phyloP scores from a whole-genome alignment of 2,329 filamentous ascomycete species.

The Sclerotinia nivalis region DNA sequence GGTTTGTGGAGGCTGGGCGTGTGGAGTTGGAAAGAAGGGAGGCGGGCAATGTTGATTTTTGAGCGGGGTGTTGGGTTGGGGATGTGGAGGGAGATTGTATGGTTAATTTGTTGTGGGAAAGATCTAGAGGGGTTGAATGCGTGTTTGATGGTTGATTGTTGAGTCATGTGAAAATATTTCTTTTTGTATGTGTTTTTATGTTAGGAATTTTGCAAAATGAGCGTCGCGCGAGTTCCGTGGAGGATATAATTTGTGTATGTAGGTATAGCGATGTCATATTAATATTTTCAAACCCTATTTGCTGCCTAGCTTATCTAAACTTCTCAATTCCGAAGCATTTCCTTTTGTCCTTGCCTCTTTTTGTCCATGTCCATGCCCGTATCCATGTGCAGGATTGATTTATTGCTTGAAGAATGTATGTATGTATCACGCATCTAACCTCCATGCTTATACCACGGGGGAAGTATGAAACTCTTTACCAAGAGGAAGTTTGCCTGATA shows the following conservation, averaged over 20 bases:
- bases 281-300: background rate
- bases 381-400: background rate
- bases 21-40: conserved; percentile 1
- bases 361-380: background rate
- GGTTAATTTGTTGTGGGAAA: background rate
- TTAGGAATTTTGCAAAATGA: background rate
- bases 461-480: background rate
- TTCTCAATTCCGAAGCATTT: background rate
- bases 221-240: background rate
- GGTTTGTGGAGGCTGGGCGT: background rate
- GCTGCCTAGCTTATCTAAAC: background rate
- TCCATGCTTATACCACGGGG: background rate
- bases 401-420: background rate
- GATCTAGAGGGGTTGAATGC: background rate
- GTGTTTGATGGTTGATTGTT: background rate
- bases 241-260: background rate
- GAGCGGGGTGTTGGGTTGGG: background rate
- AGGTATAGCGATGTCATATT: too few species aligned
- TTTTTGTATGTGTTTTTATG: background rate
- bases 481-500: background rate
- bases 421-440: background rate
- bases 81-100: background rate
- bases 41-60: background rate
- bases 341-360: background rate
- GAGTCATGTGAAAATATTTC: background rate